Evolutionary conservation across 129 eudicot genomes (phyloP), one percentile per base, ranked within the genome.

Genomic region (Lonicera japonica): DNA sequence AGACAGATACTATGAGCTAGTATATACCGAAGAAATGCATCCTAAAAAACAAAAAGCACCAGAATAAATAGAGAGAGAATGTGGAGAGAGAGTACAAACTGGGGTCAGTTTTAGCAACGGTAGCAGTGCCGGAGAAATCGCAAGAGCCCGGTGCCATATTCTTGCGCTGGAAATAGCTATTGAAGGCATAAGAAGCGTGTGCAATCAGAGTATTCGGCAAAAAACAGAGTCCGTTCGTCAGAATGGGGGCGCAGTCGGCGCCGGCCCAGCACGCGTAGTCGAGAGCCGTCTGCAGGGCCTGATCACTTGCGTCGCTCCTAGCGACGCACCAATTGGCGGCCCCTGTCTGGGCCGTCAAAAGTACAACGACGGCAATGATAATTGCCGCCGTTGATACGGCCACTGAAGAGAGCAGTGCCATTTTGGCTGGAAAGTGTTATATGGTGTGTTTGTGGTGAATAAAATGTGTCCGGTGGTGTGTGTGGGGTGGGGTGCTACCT

Each of bases 181-280:
- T 88, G 68, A 79, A 82, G 11, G 96, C 94, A 46, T 84, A 88
- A 4, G 96, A 88, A 16, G 94, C 89, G 45, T 88, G 96, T 10
- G 89, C 94, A 15, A 66, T 74, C 1, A 89, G 24, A 0, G 87
- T 80, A 54, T 83, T 89, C 0, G 95, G 95, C 19, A 82, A 70
- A 67, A 64, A 89, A 67, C 95, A 89, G 0, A 83, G 73, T 11
- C 91, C 97, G 21, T 66, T 58, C 9, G 72, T 64, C 60, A 58
- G 81, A 65, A 85, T 67, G 1, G 96, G 86, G 15, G 83, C 70
- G 21, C 96, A 88, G 36, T 85, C 95, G 0, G 95, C 97, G 1
- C 95, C 90, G 2, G 83, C 78, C 17, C 80, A 74, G 60, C 97
- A 89, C 0, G 95, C 91, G 57, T 89, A 89, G 65, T 89, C 90